phyloP scores from a whole-genome alignment of 306 rosid genomes.

The Bauhinia variegata region DNA sequence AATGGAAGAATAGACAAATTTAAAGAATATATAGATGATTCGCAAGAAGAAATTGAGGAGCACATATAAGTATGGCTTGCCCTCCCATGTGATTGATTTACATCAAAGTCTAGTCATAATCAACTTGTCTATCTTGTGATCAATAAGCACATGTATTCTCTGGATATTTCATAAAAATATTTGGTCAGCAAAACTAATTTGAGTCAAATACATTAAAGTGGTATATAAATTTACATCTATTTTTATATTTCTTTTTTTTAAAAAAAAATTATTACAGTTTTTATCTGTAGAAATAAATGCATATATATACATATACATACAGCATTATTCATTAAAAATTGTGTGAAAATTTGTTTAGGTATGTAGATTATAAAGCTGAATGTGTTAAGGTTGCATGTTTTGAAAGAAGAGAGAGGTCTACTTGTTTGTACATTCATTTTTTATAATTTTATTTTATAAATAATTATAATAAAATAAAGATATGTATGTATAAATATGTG shows the following conservation, averaged over 20 bases:
- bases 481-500: no score
- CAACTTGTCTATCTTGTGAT: not conserved
- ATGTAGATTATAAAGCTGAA: conserved; percentile 4
- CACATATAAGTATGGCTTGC: not conserved
- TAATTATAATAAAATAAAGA: no score
- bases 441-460: no score
- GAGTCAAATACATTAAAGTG: no score
- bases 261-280: no score
- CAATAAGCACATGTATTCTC: not conserved
- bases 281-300: no score
- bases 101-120: conserved; percentile 27
- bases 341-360: not conserved
- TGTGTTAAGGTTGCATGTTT: conserved; percentile 28
- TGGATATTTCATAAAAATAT: conserved; percentile 15
- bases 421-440: no score
- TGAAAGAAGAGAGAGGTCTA: no score
- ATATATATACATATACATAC: no score
- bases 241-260: no score
- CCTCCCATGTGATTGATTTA: not conserved
- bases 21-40: not conserved
- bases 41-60: not conserved
- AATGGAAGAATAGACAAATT: conserved; percentile 9
- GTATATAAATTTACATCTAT: no score
- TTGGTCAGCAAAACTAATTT: not conserved
- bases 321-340: no score